A percentile compares a stretch with the other conserved stretches of the same genome.
Evolutionary conservation across 805 yeast genomes (phyloP).

Genomic region (Kodamaea lidongshanica): DNA sequence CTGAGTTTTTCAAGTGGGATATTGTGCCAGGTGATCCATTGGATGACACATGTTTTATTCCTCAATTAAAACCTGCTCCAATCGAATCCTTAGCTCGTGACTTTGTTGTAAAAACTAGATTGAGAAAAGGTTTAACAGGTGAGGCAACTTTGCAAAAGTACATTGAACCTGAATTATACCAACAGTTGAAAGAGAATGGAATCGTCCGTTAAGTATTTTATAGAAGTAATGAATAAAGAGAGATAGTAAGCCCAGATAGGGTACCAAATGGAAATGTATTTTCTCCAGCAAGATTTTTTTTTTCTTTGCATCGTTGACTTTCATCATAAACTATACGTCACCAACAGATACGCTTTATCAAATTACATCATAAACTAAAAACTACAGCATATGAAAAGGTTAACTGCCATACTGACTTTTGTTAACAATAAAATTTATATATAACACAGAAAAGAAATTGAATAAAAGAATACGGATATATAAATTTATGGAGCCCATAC

Average conservation of each 20-base stretch:
- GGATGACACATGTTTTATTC: conserved; percentile 57
- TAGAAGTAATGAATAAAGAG: too few species aligned
- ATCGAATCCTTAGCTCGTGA: conserved; percentile 72
- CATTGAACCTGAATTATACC: conserved; percentile 55
- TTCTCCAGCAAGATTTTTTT: too few species aligned
- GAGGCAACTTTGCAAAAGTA: conserved; percentile 57
- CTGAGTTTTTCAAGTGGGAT: conserved; percentile 67
- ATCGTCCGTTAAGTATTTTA: conserved; percentile 12
- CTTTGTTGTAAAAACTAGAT: conserved; percentile 81
- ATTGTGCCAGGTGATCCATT: conserved; percentile 88
- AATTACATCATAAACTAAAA: too few species aligned
- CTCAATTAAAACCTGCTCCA: conserved; percentile 72
- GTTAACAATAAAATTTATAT: too few species aligned
- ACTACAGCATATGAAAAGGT: too few species aligned
- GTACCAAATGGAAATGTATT: too few species aligned
- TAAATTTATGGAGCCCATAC: conserved; percentile 37
- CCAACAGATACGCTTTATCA: too few species aligned
- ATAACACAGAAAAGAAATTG: too few species aligned
- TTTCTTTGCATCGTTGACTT: too few species aligned
- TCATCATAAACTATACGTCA: too few species aligned
- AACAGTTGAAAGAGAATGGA: conserved; percentile 48
- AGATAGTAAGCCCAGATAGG: too few species aligned
- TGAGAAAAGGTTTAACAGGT: conserved; percentile 76
- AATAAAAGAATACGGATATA: background rate
- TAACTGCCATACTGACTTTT: too few species aligned